Percentiles rank a stretch among this genome's conserved stretches.
phyloP scores from a whole-genome alignment of 2,329 filamentous ascomycete species.

The Monosporascus ibericus region DNA sequence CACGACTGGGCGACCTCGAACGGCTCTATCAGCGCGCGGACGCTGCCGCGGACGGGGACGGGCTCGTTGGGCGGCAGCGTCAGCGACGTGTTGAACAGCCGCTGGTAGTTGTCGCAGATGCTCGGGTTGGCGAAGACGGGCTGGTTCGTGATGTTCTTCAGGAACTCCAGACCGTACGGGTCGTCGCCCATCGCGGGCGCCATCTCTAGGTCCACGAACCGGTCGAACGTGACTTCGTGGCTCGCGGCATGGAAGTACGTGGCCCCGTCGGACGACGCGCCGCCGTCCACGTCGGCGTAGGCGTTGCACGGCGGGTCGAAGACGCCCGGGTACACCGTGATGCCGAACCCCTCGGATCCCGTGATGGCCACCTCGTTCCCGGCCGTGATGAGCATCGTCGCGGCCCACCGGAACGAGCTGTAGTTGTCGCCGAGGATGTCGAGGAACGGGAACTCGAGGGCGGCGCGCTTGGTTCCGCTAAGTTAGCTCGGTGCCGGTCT shows the following conservation, averaged over 20 bases:
- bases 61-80: constrained; percentile 24
- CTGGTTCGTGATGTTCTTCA: constrained; percentile 49
- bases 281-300: constrained; percentile 23
- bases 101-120: constrained; percentile 37
- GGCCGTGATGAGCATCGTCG: constrained; percentile 40
- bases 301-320: constrained; percentile 45
- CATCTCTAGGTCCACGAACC: constrained; percentile 25
- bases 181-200: constrained; percentile 4
- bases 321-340: constrained; percentile 30
- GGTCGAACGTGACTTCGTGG: constrained; percentile 10
- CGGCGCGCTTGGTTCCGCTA: constrained; percentile 32
- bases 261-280: constrained; percentile 17
- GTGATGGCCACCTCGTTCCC: constrained; percentile 35
- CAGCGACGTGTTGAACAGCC: constrained; percentile 39
- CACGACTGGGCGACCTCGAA: constrained; percentile 10
- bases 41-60: constrained; percentile 17
- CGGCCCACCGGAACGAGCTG: constrained; percentile 45
- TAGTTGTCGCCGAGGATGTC: constrained; percentile 44
- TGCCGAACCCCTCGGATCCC: constrained; percentile 41
- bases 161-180: constrained; percentile 35
- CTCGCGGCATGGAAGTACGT: constrained; percentile 15
- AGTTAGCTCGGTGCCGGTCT: no score
- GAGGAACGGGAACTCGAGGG: constrained; percentile 50
- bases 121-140: constrained; percentile 35
- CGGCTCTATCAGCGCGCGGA: constrained; percentile 21